Evolutionary conservation across 192 early-diverging fungal genomes (phyloP), one percentile per base, ranked within the genome.

Genomic region (Mortierella hygrophila): DNA sequence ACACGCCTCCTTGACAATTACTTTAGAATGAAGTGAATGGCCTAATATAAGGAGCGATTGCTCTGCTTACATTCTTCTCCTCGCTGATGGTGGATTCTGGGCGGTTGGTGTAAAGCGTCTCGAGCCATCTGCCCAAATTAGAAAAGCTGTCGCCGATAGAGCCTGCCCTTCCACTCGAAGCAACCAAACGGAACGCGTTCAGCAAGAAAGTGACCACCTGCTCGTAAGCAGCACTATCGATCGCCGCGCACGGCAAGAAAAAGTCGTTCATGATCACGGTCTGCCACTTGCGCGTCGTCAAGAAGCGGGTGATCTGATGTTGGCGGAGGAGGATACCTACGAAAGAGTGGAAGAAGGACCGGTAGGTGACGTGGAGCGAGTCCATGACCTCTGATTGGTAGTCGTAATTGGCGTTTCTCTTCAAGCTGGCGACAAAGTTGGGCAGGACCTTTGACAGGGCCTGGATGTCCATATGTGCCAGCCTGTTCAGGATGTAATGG

Each of bases 401-500:
- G 41, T 89, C 83, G 18, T 88, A 79, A 8, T 78, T 74, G 1
- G 88, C 87, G 68, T 86, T 80, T 46, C 78, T 54, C 6, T 20
- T 68, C 21, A 90, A 32, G 15, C 90, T 89, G 0, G 42, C 70
- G 3, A 89, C 52, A 23, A 92, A 84, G 11, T 73, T 68, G 4
- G 90, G 90, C 8, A 92, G 41, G 13, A 82, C 83, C 32, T 88
- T 82, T 9, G 57, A 44, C 11, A 92, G 71, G 15, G 88, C 80
- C 29, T 78, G 68, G 5, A 92, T 80, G 46, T 92, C 91, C 16
- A 68, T 70, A 47, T 89, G 82, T 2, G 71, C 6, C 0, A 81
- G 70, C 29, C 85, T 85, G 52, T 90, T 88, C 46, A 92, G 78
- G 11, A 90, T 81, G 42, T 92, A 92, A 40, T 92, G 91, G 10